A percentile compares a stretch with the other conserved stretches of the same genome.
Evolutionary conservation across 1,284 basidiomycete genomes (phyloP).

Genomic region (Fomitiporia mediterranea): DNA sequence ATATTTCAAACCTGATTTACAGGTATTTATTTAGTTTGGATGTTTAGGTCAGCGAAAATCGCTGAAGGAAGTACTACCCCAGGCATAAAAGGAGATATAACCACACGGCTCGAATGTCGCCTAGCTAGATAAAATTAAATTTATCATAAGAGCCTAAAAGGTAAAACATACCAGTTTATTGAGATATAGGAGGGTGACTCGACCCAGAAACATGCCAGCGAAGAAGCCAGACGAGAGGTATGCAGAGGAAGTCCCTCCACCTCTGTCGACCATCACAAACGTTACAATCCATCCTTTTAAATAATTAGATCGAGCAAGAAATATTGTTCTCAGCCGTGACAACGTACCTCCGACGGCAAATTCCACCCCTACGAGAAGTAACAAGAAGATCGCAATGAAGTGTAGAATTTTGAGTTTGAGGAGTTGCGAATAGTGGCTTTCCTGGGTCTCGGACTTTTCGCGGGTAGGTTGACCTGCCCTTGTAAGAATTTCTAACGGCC

Average conservation of each 20-base stretch:
- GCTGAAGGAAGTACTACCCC: constrained; percentile 31
- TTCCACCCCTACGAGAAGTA: constrained; percentile 64
- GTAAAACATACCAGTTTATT: neutral
- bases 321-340: too few relatives aligned
- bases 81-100: constrained; percentile 49
- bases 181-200: constrained; percentile 2
- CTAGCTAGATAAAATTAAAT: constrained; percentile 36
- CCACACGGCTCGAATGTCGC: constrained; percentile 49
- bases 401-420: constrained; percentile 49
- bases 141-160: too few relatives aligned
- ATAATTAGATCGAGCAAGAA: neutral
- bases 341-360: constrained; percentile 52
- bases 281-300: constrained; percentile 28
- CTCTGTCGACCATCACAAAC: constrained; percentile 25
- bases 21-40: too few relatives aligned
- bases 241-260: constrained; percentile 25
- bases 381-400: constrained; percentile 54
- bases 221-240: constrained; percentile 27
- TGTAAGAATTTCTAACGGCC: neutral
- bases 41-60: too few relatives aligned
- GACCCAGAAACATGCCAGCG: constrained; percentile 21
- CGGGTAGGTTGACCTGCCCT: neutral
- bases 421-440: constrained; percentile 45
- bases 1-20: constrained; percentile 44
- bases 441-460: neutral